Evolutionary conservation across 768 basidiomycete genomes (phyloP), one percentile per base, ranked within the genome.

Genomic region (Boletus fagicola): DNA sequence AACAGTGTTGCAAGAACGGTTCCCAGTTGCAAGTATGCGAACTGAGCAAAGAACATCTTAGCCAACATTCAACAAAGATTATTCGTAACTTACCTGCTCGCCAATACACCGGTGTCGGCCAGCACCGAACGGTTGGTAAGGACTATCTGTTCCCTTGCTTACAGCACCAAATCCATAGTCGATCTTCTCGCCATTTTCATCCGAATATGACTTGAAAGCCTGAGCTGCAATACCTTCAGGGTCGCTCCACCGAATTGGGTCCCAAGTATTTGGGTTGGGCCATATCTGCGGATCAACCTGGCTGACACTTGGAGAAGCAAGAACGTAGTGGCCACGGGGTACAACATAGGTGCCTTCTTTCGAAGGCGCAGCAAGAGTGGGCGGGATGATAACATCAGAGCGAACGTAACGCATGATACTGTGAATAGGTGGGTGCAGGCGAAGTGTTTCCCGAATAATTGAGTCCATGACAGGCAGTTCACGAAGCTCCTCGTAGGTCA

Each of bases 121-220:
- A 51, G 97, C 96, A 60, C 97, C 97, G 66, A 99, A 99, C 2
- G 97, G 97, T 70, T 97, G 92, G 72, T 98, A 98, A 49, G 92
- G 93, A 64, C 88, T 92, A 56, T 95, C 92, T 7, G 95, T 98
- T 49, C 95, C 95, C 76, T 98, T 98, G 77, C 88, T 92, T 51
- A 99, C 90, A 58, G 87, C 84, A 52, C 97, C 97, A 72, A 92
- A 99, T 2, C 97, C 97, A 67, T 88, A 99, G 73, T 99, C 97
- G 59, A 98, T 78, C 78, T 94, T 94, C 73, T 96, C 92, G 55
- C 92, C 89, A 33, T 74, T 72, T 64, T 86, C 86, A 64, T 90
- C 90, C 40, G 76, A 73, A 67, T 97, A 94, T 62, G 81, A 79
- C 65, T 83, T 84, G 66, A 84, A 84, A 16, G 93, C 93, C 68